Conservation (phyloP, 345 rosid species). For the Stellera chamaejasme region DNA sequence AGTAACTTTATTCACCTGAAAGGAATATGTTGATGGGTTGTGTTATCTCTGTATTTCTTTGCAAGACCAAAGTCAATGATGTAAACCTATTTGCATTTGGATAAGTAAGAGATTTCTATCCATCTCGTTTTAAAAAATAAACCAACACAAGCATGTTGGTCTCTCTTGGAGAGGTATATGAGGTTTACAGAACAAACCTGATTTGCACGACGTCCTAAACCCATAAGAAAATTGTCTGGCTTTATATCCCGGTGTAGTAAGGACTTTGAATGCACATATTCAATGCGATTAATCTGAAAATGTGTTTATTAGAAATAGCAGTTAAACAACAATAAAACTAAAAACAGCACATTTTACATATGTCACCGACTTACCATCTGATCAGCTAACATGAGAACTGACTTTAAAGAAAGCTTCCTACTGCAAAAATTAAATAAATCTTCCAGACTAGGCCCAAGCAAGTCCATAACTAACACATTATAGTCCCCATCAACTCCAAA, state of each 20-base stretch:
- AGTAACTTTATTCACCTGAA: conserved; percentile 46
- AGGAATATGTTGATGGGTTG: conserved; percentile 88
- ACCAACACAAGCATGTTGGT: not conserved
- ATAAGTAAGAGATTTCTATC: conserved; percentile 3
- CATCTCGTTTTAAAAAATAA: not conserved
- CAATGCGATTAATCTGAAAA: conserved; percentile 77
- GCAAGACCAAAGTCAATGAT: conserved; percentile 90
- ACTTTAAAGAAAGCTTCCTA: conserved; percentile 79
- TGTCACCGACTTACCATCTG: conserved; percentile 60
- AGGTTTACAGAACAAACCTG: conserved; percentile 37
- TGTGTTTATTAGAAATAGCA: not conserved
- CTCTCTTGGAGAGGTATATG: not conserved
- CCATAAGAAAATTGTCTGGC: conserved; percentile 97
- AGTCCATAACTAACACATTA: conserved; percentile 92
- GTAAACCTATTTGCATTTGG: conserved; percentile 46
- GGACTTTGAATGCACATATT: conserved; percentile 82
- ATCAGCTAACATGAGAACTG: conserved; percentile 97
- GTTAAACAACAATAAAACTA: not conserved
- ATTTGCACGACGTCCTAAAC: conserved; percentile 92
- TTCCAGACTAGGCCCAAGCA: conserved; percentile 97
- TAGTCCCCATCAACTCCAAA: conserved; percentile 87
- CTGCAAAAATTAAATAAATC: conserved; percentile 87
- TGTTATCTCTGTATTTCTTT: conserved; percentile 81
- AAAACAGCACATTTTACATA: conserved; percentile 6
- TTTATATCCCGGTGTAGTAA: conserved; percentile 94